These are phyloP conservation scores for Aspergillus luchuensis DNA, from an alignment of 2,329 filamentous ascomycete species.

Conservation along the genomic window DNA sequence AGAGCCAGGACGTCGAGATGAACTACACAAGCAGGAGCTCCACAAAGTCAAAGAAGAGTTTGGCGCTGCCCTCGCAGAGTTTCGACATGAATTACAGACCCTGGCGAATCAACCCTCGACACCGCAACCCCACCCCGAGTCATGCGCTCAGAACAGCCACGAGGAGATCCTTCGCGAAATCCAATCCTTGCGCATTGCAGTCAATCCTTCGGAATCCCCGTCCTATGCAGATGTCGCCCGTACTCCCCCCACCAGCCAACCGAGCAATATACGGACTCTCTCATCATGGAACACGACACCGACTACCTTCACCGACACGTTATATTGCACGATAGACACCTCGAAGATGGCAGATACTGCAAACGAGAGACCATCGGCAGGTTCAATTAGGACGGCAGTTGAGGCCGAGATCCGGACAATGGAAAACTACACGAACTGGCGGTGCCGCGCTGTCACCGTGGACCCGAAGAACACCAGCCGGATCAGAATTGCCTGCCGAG, in stretches of 20 bases:
- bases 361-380: constrained; percentile 16
- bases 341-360: constrained; percentile 8
- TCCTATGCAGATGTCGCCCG: constrained; percentile 25
- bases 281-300: constrained; percentile 19
- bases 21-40: constrained; percentile 25
- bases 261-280: constrained; percentile 25
- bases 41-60: constrained; percentile 25
- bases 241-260: constrained; percentile 19
- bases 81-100: constrained; percentile 20
- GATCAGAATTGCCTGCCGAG: constrained; percentile 8
- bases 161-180: constrained; percentile 10
- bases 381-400: constrained; percentile 13
- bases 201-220: constrained; percentile 8
- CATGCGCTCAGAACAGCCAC: constrained; percentile 18
- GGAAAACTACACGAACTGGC: too few species aligned
- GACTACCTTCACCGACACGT: constrained; percentile 20
- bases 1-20: constrained; percentile 14
- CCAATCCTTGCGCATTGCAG: too few species aligned
- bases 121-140: constrained; percentile 17
- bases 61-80: constrained; percentile 20
- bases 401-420: constrained; percentile 19
- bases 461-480: constrained; percentile 16
- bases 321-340: background rate
- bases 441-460: background rate
- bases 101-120: constrained; percentile 18